Evolutionary conservation across 192 early-diverging fungal genomes (phyloP).

Genomic region (Backusella mclennaniae): DNA sequence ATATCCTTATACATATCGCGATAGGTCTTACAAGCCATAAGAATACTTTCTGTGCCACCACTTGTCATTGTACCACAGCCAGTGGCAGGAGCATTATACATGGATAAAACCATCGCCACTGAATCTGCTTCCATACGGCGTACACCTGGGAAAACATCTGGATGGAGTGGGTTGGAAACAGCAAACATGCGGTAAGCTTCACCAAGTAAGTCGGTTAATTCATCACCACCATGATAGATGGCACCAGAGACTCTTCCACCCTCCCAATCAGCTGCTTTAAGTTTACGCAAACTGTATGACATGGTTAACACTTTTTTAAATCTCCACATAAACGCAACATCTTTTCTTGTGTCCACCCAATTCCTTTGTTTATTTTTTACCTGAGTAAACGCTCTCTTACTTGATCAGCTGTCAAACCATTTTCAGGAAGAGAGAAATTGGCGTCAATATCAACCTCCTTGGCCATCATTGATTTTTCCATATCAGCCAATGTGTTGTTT

Average conservation of each 20-base stretch:
- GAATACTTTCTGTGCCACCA: constrained; percentile 91
- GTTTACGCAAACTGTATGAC: constrained; percentile 50
- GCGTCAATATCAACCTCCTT: constrained; percentile 60
- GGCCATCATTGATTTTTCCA: constrained; percentile 74
- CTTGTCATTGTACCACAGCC: constrained; percentile 89
- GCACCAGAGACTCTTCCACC: constrained; percentile 85
- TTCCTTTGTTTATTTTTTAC: constrained; percentile 26
- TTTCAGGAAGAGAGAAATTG: constrained; percentile 63
- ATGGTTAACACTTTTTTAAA: constrained; percentile 23
- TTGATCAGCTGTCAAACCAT: constrained; percentile 60
- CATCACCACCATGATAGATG: constrained; percentile 91
- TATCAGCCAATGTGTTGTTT: constrained; percentile 71
- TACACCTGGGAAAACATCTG: constrained; percentile 93
- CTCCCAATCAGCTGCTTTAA: constrained; percentile 76
- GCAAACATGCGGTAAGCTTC: constrained; percentile 84
- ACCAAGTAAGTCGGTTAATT: constrained; percentile 68
- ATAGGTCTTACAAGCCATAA: constrained; percentile 95
- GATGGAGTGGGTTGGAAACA: constrained; percentile 88
- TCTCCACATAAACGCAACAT: neutral
- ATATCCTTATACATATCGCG: constrained; percentile 77
- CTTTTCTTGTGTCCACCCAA: neutral
- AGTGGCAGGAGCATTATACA: constrained; percentile 76
- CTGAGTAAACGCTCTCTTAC: constrained; percentile 62
- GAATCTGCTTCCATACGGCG: constrained; percentile 95
- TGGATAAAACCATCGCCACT: constrained; percentile 84